Evolutionary conservation across 176 grass and related monocot species (phyloP).

Genomic region (Zea mays): DNA sequence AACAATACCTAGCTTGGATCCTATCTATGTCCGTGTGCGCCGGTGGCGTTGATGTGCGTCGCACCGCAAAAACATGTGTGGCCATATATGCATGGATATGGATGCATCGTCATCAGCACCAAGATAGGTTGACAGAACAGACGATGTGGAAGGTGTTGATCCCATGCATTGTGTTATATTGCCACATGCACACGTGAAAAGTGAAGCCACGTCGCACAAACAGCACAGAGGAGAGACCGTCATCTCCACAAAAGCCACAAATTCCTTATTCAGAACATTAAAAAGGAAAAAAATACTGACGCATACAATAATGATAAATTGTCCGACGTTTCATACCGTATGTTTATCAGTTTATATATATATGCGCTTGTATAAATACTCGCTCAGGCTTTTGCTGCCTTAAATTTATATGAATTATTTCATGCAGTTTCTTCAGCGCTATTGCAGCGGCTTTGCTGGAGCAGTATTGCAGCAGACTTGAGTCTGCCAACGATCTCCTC

Average conservation of each 20-base stretch:
- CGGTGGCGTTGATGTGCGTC: not conserved
- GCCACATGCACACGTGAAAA: not conserved
- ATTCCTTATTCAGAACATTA: no score
- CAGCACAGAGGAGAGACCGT: no score
- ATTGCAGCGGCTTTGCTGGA: not conserved
- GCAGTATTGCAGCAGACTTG: not conserved
- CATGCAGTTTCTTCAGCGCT: constrained; percentile 1
- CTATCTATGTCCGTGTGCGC: not conserved
- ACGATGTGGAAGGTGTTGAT: not conserved
- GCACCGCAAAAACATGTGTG: not conserved
- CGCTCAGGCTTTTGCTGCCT: not conserved
- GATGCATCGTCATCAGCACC: not conserved
- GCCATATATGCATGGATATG: not conserved
- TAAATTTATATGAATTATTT: not conserved
- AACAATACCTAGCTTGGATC: not conserved
- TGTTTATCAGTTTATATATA: no score
- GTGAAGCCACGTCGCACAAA: no score
- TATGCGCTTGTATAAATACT: not conserved
- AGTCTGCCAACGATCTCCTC: constrained; percentile 47
- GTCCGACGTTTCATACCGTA: not conserved
- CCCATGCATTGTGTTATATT: not conserved
- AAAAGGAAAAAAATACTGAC: no score
- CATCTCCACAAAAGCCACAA: no score
- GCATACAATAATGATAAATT: not conserved
- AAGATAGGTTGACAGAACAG: not conserved